Evolutionary conservation across 208 protist species (phyloP).

Genomic region (Acanthamoeba lugdunensis): DNA sequence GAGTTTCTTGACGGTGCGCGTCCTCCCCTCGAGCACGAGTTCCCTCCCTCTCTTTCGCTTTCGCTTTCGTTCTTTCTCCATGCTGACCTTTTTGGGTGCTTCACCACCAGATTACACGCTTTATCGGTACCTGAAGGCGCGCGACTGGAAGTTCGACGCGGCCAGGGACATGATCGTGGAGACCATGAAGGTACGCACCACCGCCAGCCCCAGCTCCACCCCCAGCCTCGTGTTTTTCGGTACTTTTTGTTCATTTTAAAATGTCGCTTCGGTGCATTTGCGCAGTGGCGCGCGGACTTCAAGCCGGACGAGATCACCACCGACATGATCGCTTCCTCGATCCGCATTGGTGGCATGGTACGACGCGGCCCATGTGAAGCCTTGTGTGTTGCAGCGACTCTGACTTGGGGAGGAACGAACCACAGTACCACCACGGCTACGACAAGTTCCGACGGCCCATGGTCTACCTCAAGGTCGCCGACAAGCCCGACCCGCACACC

Average conservation of each 20-base stretch:
- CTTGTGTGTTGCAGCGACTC: not conserved
- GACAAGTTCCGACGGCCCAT: conserved; percentile 28
- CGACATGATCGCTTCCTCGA: conserved; percentile 42
- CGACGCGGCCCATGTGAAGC: not conserved
- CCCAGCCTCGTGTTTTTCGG: no score
- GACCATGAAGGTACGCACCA: conserved; percentile 23
- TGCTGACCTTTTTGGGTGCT: not conserved
- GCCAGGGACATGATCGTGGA: conserved; percentile 21
- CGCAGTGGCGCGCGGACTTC: conserved; percentile 43
- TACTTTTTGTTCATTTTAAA: not conserved
- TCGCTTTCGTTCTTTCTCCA: not conserved
- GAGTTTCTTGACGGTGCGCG: conserved; percentile 18
- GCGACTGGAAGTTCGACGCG: conserved; percentile 48
- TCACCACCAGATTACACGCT: conserved; percentile 4
- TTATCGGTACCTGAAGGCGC: conserved; percentile 52
- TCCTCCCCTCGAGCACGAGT: not conserved
- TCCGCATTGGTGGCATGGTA: conserved; percentile 47
- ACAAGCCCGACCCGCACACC: conserved; percentile 62
- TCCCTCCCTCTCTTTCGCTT: not conserved
- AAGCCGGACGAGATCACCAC: conserved; percentile 61
- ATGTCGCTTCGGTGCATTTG: not conserved
- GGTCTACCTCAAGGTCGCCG: conserved; percentile 63
- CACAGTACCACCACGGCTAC: conserved; percentile 61
- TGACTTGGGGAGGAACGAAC: not conserved
- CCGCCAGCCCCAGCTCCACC: not conserved